Evolutionary conservation across 2,329 filamentous ascomycete species (phyloP).

Genomic region (Xylaria multiplex): DNA sequence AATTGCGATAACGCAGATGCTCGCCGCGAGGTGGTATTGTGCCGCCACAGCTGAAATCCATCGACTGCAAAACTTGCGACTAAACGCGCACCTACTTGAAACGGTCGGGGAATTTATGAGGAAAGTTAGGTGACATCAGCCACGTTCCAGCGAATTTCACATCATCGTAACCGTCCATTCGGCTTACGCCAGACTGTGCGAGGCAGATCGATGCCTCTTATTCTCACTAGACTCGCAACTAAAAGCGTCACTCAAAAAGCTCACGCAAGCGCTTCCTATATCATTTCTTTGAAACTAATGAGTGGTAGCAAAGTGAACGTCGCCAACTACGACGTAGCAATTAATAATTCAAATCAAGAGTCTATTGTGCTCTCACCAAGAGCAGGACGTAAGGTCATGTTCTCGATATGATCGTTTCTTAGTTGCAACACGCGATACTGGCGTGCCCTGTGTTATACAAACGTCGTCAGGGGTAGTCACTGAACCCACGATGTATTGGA

Average conservation of each 20-base stretch:
- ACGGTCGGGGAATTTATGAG: conserved; percentile 18
- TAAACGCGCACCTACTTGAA: conserved; percentile 29
- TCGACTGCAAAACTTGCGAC: conserved; percentile 22
- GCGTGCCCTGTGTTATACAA: not conserved
- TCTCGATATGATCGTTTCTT: not conserved
- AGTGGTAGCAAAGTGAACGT: not conserved
- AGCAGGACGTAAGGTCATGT: not conserved
- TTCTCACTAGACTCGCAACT: not conserved
- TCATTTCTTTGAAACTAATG: conserved; percentile 3
- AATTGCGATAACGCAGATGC: conserved; percentile 10
- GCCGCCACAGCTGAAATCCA: conserved; percentile 32
- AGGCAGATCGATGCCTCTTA: conserved; percentile 23
- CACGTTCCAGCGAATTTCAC: conserved; percentile 14
- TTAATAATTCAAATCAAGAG: not conserved
- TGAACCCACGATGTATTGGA: conserved; percentile 13
- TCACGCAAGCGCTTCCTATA: not conserved
- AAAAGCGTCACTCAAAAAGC: not conserved
- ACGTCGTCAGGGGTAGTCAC: not conserved
- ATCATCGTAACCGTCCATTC: conserved; percentile 16
- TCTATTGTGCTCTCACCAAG: not conserved
- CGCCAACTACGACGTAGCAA: not conserved
- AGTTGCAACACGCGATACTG: not conserved
- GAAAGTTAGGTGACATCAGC: conserved; percentile 27
- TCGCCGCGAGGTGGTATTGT: conserved; percentile 24
- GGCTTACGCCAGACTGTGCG: conserved; percentile 9